Evolutionary conservation across 2,329 filamentous ascomycete species (phyloP).

Genomic region (Ascochyta pisi): DNA sequence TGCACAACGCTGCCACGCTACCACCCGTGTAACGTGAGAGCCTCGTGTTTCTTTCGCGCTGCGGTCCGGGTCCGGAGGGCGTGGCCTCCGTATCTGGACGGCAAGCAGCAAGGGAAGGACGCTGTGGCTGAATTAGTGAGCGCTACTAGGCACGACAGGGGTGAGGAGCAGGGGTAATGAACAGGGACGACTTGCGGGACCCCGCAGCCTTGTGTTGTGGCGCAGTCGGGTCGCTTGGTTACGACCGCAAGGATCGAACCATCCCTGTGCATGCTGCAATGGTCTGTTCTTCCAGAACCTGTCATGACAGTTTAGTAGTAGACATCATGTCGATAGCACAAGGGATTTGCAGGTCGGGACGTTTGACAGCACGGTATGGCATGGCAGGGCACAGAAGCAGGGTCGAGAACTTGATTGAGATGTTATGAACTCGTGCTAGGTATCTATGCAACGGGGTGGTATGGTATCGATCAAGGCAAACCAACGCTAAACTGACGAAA

Average conservation of each 20-base stretch:
- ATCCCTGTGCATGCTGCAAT: slow-evolving; percentile 1
- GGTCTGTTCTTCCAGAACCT: background rate
- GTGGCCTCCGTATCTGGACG: background rate
- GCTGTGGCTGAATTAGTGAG: background rate
- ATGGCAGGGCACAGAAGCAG: background rate
- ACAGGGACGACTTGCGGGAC: background rate
- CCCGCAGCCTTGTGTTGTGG: background rate
- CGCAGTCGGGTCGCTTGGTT: background rate
- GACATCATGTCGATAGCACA: background rate
- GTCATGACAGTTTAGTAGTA: background rate
- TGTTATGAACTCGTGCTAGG: background rate
- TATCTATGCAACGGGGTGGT: background rate
- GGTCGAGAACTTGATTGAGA: background rate
- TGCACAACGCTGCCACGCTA: slow-evolving; percentile 7
- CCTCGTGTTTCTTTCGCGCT: slow-evolving; percentile 6
- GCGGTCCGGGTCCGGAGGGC: background rate
- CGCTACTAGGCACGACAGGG: background rate
- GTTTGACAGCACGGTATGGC: background rate
- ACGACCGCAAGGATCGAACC: background rate
- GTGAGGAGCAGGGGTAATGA: slow-evolving; percentile 1
- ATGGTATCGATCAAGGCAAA: background rate
- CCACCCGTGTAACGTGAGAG: background rate
- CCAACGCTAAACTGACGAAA: background rate
- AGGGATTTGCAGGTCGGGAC: background rate
- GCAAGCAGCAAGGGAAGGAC: background rate